Evolutionary conservation across 371 early-diverging fungal species (phyloP), one percentile per base, ranked within the genome.

Genomic region (Mortierella sp.): DNA sequence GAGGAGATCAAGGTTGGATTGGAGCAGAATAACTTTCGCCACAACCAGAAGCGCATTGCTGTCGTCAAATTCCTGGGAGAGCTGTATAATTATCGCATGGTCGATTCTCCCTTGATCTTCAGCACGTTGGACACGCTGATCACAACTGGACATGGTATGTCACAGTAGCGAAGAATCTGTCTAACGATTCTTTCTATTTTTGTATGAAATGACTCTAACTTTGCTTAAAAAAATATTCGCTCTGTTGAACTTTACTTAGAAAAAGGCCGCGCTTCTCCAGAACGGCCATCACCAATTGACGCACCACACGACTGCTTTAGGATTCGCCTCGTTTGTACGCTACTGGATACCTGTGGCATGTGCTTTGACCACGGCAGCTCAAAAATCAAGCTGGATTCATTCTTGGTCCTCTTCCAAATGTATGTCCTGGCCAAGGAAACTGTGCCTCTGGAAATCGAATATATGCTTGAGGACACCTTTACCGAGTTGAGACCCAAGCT

Each of bases 271-370:
- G 92, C 94, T 24, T 80, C 84, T 6, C 88, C 85, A 41, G 90
- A 86, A 15, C 82, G 86, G 6, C 81, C 81, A 23, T 89, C 87
- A 57, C 84, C 87, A 4, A 78, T 94, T 14, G 99, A 99, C 68
- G 84, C 90, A 4, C 90, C 94, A 11, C 80, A 89, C 67, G 98
- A 98, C 78, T 96, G 92, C 72, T 98, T 99, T 89, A 91, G 99
- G 31, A 87, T 96, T 23, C 90, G 97, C 23, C 82, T 99, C 6
- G 87, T 88, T 53, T 95, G 95, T 82, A 90, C 93, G 0, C 64
- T 98, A 21, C 85, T 99, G 7, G 94, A 94, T 50, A 90, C 95
- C 0, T 97, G 98, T 62, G 96, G 97, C 12, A 83, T 86, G 78
- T 90, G 89, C 70, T 93, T 97, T 80, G 90, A 92, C 64, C 78